phyloP scores from a whole-genome alignment of 345 rosid species.

The Eucalyptus sp. region DNA sequence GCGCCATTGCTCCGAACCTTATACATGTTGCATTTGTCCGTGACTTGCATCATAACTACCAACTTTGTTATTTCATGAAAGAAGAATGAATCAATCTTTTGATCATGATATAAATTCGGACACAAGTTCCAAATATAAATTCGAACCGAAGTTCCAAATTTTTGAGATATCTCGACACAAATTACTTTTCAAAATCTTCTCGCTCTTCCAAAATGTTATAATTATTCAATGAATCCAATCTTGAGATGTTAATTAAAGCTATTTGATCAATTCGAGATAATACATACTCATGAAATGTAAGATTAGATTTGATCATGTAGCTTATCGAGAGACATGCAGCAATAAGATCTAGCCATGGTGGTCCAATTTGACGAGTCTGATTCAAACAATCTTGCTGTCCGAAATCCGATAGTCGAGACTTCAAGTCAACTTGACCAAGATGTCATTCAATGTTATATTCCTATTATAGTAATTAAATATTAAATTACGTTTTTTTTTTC shows the following conservation, averaged over 20 bases:
- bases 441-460: constrained; percentile 35
- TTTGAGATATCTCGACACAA: neutral
- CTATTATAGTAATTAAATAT: neutral
- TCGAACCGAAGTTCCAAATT: neutral
- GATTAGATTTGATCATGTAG: neutral
- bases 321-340: constrained; percentile 64
- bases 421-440: constrained; percentile 39
- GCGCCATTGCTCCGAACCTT: constrained; percentile 41
- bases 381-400: constrained; percentile 44
- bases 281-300: neutral
- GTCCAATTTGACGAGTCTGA: constrained; percentile 55
- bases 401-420: constrained; percentile 46
- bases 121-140: no score
- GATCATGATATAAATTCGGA: neutral
- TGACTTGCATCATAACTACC: neutral
- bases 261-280: neutral
- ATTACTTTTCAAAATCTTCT: neutral
- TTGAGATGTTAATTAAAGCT: neutral
- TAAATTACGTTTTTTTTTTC: no score
- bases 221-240: neutral
- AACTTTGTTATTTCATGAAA: neutral
- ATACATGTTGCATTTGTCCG: constrained; percentile 42
- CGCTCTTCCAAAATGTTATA: neutral
- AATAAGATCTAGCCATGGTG: constrained; percentile 40
- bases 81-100: neutral